A percentile compares a stretch with the other conserved stretches of the same genome.
Evolutionary conservation across 2,329 filamentous ascomycete genomes (phyloP).

Genomic region (Xenosphaeropsis pyriputrescens): DNA sequence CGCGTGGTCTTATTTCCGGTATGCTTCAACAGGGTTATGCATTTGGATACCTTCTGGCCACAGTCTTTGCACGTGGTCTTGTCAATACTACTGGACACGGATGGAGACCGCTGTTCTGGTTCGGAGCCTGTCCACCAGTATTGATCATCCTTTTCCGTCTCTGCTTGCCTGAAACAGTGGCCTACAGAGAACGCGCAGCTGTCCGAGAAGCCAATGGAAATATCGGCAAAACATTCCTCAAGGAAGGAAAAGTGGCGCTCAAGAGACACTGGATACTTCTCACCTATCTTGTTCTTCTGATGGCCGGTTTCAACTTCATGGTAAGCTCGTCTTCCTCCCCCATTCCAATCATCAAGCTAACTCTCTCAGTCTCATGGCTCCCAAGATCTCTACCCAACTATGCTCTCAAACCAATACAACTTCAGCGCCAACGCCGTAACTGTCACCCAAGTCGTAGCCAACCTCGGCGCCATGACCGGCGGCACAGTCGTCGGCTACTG

Average conservation of each 20-base stretch:
- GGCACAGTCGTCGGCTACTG: constrained; percentile 52
- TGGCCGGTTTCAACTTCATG: constrained; percentile 91
- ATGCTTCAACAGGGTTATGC: constrained; percentile 74
- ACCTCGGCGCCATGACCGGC: constrained; percentile 55
- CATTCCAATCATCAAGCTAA: constrained; percentile 20
- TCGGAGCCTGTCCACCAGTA: constrained; percentile 66
- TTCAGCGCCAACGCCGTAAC: constrained; percentile 32
- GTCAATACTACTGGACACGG: constrained; percentile 63
- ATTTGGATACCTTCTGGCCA: constrained; percentile 66
- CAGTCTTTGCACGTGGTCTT: constrained; percentile 49
- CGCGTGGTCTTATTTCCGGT: constrained; percentile 67
- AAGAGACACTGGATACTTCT: constrained; percentile 70
- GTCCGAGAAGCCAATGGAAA: constrained; percentile 44
- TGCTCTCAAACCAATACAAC: constrained; percentile 40
- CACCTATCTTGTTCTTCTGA: constrained; percentile 69
- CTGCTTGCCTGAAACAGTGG: constrained; percentile 63
- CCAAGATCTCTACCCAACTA: constrained; percentile 42
- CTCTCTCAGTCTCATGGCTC: constrained; percentile 19
- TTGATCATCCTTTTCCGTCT: constrained; percentile 70
- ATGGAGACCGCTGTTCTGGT: constrained; percentile 85
- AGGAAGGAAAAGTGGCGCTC: constrained; percentile 65
- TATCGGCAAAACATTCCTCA: constrained; percentile 52
- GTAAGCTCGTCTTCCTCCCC: constrained; percentile 48
- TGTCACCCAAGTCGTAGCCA: constrained; percentile 57
- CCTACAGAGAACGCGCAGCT: constrained; percentile 51